Evolutionary conservation across 2,329 filamentous ascomycete genomes (phyloP), one percentile per base, ranked within the genome.

Genomic region (Teratosphaeria destructans): DNA sequence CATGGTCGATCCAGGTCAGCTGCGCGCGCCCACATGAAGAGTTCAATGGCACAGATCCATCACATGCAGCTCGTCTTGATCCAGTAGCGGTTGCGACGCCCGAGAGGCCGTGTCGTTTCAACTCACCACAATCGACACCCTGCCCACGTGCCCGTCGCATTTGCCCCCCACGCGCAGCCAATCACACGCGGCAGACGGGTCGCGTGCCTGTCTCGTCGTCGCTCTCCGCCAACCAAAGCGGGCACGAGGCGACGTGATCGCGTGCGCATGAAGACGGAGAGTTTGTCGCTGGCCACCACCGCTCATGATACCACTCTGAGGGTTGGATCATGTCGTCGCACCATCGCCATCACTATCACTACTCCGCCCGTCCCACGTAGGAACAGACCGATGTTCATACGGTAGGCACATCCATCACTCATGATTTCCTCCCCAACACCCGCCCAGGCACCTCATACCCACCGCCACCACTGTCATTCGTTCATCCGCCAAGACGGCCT

Each of bases 401-500:
- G 37, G 37, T 43, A 43, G 37, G 37, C 37, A n/a, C 37, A 43
- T 43, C 2, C 4, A 16, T n/a, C 23, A 5, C 37, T 23, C 23
- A 23, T 23, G 23, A 5, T 14, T 12, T 43, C 37, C 16, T n/a
- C 16, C 37, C 5, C 7, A 14, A 14, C 37, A 5, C 16, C 12
- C 37, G 16, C 16, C 37, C 23, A 23, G 23, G 23, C 23, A 23
- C 23, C 23, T 23, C 23, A 23, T 23, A 23, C 23, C 23, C 2
- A 23, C 23, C 23, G 23, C 23, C 2, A 23, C 23, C 23, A 23
- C 23, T 23, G 23, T 23, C 23, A 23, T 23, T 23, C 23, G 23
- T 23, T 23, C 16, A 5, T 49, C 43, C 16, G 43, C 43, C 43
- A 49, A 49, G 10, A 49, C 43, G 43, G 43, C 64, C 62, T 65